Evolutionary conservation across 495 filamentous ascomycete species (phyloP).

Genomic region (Daldinia loculata): DNA sequence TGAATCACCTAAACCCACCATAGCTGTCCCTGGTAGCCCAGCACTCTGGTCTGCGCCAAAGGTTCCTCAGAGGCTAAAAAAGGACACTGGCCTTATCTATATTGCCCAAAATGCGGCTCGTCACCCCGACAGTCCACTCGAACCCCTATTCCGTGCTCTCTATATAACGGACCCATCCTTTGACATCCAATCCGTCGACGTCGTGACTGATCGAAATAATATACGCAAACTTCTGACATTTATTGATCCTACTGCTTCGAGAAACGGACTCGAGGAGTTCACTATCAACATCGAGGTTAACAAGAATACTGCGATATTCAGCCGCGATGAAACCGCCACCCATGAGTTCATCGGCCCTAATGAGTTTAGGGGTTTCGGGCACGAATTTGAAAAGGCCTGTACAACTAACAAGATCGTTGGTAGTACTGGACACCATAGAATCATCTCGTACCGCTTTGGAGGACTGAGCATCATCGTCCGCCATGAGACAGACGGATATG

Average conservation of each 20-base stretch:
- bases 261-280: slow-evolving; percentile 49
- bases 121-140: slow-evolving; percentile 55
- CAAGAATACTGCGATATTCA: slow-evolving; percentile 55
- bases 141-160: slow-evolving; percentile 62
- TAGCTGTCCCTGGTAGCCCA: slow-evolving; percentile 53
- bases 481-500: slow-evolving; percentile 58
- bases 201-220: slow-evolving; percentile 63
- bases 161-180: slow-evolving; percentile 54
- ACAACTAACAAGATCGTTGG: slow-evolving; percentile 48
- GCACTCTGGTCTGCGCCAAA: slow-evolving; percentile 50
- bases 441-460: slow-evolving; percentile 57
- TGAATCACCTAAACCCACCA: slow-evolving; percentile 49
- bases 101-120: slow-evolving; percentile 57
- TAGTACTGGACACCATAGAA: slow-evolving; percentile 59
- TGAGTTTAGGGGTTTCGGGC: slow-evolving; percentile 57
- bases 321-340: slow-evolving; percentile 49
- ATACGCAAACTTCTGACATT: slow-evolving; percentile 63
- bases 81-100: slow-evolving; percentile 52
- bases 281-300: slow-evolving; percentile 56
- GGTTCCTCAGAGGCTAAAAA: slow-evolving; percentile 36
- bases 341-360: slow-evolving; percentile 41
- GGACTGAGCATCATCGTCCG: slow-evolving; percentile 57
- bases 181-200: slow-evolving; percentile 52
- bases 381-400: slow-evolving; percentile 61
- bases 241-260: slow-evolving; percentile 46